Evolutionary conservation across 805 yeast genomes (phyloP), one percentile per base, ranked within the genome.

Genomic region (Ogataea corticis): DNA sequence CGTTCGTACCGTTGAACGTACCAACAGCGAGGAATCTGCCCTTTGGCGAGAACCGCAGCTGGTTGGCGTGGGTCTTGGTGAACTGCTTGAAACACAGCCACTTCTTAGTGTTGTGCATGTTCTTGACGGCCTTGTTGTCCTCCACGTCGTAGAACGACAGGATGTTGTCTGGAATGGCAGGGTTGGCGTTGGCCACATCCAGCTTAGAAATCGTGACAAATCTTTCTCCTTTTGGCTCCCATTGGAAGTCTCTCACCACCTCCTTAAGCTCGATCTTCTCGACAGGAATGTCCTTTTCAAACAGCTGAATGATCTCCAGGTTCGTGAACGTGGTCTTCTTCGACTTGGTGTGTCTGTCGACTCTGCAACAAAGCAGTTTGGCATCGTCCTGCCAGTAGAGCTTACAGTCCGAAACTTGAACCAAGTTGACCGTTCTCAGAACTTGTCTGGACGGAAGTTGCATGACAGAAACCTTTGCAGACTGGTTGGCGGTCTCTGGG

Each of bases 341-440:
- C 40, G 97, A 85, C 70, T 94, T 94, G 46, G 97, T 88, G 71
- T 90, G 96, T 71, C 98, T 88, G 68, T 91, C 97, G 57, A 94
- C 97, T 73, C 87, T 89, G 63, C 91, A 95, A 72, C 97, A 88
- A 64, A 94, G 72, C 66, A 73, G 85, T 58, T 82, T 83, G 52
- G 88, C 89, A 56, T 86, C 83, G 54, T 80, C 83, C 71, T 94
- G 98, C 99, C 99, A 94, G 75, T 83, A 89, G 72, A 94, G 71
- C 61, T 84, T 79, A 70, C 94, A 89, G 63, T 86, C 92, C 46
- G 89, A 79, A 41, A 94, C 99, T 71, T 94, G 97, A 76, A 94
- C 90, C 69, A 94, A 76, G 69, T 92, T 91, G 57, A 92, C 84
- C 48, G 96, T 87, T 78, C 97, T 87, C 50, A 94, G 68, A 38